Base-by-base conservation (phyloP, 306 rosid genomes). In the Cicer bijugum region DNA sequence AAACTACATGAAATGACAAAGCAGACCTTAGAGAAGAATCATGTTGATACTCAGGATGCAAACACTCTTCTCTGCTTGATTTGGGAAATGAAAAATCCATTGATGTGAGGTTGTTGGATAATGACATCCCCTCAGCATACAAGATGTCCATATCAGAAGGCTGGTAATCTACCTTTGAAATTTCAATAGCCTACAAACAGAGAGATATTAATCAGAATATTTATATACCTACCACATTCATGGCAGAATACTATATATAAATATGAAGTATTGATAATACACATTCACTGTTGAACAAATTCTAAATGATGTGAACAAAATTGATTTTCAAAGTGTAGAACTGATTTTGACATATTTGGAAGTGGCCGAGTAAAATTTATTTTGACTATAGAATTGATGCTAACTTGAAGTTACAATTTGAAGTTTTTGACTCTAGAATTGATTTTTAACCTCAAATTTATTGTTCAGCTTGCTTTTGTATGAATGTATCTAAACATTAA, bases 101-200 rank as follows among this genome's bases (percentile, higher is more conserved):
- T 9, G 81, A 73, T 74, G 73, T 68, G 66, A 90, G 84, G 76
- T 87, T 73, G 45, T 93, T 89, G 73, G 86, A 86, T 44, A 83
- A 75, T 50, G 85, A 69, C n/a, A 93, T 83, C 67, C 98, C 97
- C 77, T 93, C 96, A 1, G 97, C 91, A 51, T 86, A 93, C 83
- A 93, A 71, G 67, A 90, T 87, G 80, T 93, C 98, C 57, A 59
- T 87, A 71, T 90, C 86, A 17, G 97, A 80, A 48, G 95, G 97
- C 71, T 86, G 80, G 15, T 87, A 93, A 56, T 90, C 91, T 8
- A 60, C 14, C 78, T 83, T 87, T 42, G 90, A 87, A 86, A 90
- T 93, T 74, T 90, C 98, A 60, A 85, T 76, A 40, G 98, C 98
- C 98, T 92, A 77, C 81, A 60, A 51, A 48, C 56, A 72, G 37